Conservation (phyloP, 805 yeast species). For the Nakazawaea molendinolei region DNA sequence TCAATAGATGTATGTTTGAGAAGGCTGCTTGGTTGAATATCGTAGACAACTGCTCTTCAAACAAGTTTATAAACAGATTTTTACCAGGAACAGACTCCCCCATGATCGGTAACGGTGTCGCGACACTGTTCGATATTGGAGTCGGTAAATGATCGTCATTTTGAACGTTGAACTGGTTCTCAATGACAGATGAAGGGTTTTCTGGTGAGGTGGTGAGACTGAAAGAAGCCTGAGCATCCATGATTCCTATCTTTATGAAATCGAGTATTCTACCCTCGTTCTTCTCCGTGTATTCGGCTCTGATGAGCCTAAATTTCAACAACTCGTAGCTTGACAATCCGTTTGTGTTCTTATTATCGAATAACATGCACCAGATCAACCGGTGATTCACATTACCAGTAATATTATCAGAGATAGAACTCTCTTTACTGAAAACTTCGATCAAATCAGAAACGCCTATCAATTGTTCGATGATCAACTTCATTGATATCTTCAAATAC, state of each 20-base stretch:
- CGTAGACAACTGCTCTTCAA: slow-evolving; percentile 13
- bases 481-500: slow-evolving; percentile 29
- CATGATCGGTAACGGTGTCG: slow-evolving; percentile 10
- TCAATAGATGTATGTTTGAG: slow-evolving; percentile 15
- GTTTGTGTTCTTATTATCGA: slow-evolving; percentile 3
- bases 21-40: slow-evolving; percentile 21
- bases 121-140: slow-evolving; percentile 10
- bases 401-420: slow-evolving; percentile 10
- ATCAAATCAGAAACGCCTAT: slow-evolving; percentile 26
- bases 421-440: slow-evolving; percentile 20
- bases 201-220: slow-evolving; percentile 8
- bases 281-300: neutral
- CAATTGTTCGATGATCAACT: slow-evolving; percentile 30
- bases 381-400: slow-evolving; percentile 11
- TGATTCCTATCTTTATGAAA: slow-evolving; percentile 7
- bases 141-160: slow-evolving; percentile 13
- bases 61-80: slow-evolving; percentile 9
- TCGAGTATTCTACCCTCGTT: slow-evolving; percentile 3
- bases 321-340: slow-evolving; percentile 1
- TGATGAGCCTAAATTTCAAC: slow-evolving; percentile 2
- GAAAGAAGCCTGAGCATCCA: slow-evolving; percentile 3
- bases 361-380: slow-evolving; percentile 11
- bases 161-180: slow-evolving; percentile 3
- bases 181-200: slow-evolving; percentile 2
- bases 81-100: slow-evolving; percentile 9